Percentiles rank a stretch among this genome's conserved stretches.
These are phyloP conservation scores for Ilex asprella DNA, from an alignment of 257 asterid species.

Conservation along the genomic window DNA sequence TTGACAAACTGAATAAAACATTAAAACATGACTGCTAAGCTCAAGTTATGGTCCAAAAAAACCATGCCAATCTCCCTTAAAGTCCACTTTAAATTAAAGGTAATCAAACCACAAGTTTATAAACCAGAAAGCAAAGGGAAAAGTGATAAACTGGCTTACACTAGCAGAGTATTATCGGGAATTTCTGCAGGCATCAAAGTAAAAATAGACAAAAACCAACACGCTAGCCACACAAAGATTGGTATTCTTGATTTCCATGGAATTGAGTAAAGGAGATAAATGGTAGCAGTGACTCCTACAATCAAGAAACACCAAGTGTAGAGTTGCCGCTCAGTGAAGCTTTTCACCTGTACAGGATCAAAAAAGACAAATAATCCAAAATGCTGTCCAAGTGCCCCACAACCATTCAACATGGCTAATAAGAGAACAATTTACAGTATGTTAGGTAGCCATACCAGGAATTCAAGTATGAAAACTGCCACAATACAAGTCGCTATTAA, in stretches of 20 bases:
- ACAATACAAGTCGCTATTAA: constrained; percentile 38
- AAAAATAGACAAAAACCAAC: constrained; percentile 76
- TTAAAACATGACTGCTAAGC: too few relatives aligned
- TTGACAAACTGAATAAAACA: background rate
- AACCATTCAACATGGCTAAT: constrained; percentile 12
- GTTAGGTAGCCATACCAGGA: constrained; percentile 53
- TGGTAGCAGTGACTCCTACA: constrained; percentile 58
- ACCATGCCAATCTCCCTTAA: too few relatives aligned
- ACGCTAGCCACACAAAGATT: constrained; percentile 54
- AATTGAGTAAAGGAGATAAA: constrained; percentile 49
- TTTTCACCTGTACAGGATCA: constrained; percentile 59
- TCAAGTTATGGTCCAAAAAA: too few relatives aligned
- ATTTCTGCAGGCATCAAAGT: constrained; percentile 98
- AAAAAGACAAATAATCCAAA: constrained; percentile 2
- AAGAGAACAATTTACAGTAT: constrained; percentile 7
- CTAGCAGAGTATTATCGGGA: constrained; percentile 84
- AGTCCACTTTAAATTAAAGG: too few relatives aligned
- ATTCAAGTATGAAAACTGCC: constrained; percentile 73
- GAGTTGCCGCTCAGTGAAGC: constrained; percentile 77
- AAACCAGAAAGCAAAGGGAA: background rate
- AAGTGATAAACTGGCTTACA: constrained; percentile 42
- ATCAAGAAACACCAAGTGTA: constrained; percentile 85
- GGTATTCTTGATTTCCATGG: constrained; percentile 55
- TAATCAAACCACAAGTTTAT: too few relatives aligned
- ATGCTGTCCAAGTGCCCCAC: constrained; percentile 11